These are phyloP conservation scores for Bipolaris cookei DNA, from an alignment of 2,329 filamentous ascomycete species.

Conservation along the genomic window DNA sequence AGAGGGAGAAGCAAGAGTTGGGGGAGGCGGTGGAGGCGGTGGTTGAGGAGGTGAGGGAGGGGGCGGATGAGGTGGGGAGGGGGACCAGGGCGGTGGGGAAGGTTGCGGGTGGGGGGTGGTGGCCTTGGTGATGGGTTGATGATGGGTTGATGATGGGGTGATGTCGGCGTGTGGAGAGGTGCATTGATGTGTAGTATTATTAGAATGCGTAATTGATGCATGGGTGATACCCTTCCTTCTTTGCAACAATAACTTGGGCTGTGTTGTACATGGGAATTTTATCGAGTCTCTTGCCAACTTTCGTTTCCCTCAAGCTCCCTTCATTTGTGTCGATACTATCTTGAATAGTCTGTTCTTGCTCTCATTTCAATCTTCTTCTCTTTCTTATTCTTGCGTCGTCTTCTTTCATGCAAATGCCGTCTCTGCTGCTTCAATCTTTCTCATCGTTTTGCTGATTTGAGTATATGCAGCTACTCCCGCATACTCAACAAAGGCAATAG, in stretches of 20 bases:
- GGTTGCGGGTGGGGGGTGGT: conserved; percentile 31
- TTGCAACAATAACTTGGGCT: neutral
- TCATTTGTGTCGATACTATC: neutral
- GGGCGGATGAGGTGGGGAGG: conserved; percentile 21
- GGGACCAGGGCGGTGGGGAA: conserved; percentile 19
- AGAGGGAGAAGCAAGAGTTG: conserved; percentile 19
- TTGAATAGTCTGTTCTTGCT: neutral
- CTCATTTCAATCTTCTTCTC: neutral
- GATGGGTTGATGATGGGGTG: neutral
- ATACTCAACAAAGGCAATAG: neutral
- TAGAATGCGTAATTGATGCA: conserved; percentile 4
- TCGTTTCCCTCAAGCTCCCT: neutral
- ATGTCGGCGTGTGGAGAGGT: neutral
- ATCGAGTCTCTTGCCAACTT: neutral
- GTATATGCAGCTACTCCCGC: neutral
- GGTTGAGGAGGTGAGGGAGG: conserved; percentile 23
- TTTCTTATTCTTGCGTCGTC: neutral
- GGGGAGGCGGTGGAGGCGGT: conserved; percentile 18
- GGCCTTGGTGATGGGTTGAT: conserved; percentile 30
- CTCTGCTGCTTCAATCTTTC: neutral
- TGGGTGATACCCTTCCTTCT: conserved; percentile 4
- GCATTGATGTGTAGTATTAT: neutral
- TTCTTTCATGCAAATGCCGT: neutral
- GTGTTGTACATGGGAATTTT: neutral
- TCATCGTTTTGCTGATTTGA: neutral